Conservation (phyloP, 2,329 filamentous ascomycete genomes). For the Aspergillus calidoustus region DNA sequence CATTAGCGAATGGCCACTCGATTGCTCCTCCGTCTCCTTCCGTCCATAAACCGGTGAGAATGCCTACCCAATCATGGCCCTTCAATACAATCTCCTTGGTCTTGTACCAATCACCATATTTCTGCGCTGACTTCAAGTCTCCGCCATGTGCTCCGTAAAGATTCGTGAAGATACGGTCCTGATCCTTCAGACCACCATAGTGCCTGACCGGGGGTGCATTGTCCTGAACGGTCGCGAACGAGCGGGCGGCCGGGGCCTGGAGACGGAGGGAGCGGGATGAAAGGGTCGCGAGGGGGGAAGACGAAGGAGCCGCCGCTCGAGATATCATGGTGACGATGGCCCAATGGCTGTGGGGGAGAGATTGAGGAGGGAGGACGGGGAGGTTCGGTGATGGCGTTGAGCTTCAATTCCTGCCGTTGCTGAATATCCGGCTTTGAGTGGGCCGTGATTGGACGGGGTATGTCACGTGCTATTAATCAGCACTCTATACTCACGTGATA, state of each 20-base stretch:
- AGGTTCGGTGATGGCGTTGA: conserved; percentile 29
- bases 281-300: conserved; percentile 46
- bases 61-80: conserved; percentile 84
- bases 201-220: conserved; percentile 62
- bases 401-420: conserved; percentile 44
- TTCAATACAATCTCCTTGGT: conserved; percentile 98
- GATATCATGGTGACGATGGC: conserved; percentile 49
- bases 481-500: conserved; percentile 3
- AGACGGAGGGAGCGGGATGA: conserved; percentile 48
- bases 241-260: conserved; percentile 56
- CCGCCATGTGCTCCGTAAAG: conserved; percentile 91
- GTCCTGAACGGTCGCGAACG: conserved; percentile 82
- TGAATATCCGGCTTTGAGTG: conserved; percentile 46
- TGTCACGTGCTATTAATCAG: conserved; percentile 35
- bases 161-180: conserved; percentile 99
- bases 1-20: conserved; percentile 29
- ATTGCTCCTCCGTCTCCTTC: neutral
- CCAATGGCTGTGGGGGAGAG: conserved; percentile 38
- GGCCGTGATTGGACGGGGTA: conserved; percentile 37
- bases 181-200: conserved; percentile 88
- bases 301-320: conserved; percentile 50
- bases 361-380: conserved; percentile 30
- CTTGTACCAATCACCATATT: conserved; percentile 99
- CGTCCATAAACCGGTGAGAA: neutral
- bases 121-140: conserved; percentile 91